Base-by-base conservation (phyloP, 2,329 filamentous ascomycete genomes). In the Diaporthe ilicicola region DNA sequence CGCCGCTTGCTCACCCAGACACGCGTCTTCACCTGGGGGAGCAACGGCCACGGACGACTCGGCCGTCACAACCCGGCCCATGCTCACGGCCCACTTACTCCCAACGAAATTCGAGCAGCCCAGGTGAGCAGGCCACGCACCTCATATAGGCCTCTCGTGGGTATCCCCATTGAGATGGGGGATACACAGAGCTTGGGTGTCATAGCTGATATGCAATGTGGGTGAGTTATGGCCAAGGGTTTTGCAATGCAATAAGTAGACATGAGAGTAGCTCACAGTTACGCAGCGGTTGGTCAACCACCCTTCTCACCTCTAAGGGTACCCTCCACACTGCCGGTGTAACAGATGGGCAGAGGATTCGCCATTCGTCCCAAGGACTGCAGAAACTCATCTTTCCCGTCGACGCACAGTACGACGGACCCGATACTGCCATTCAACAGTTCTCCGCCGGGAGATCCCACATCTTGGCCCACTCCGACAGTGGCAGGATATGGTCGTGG, bases 401-500 rank as follows among this genome's bases (percentile, higher is more conserved):
- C 12, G 27, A 62, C 2, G 3, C 27, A 24, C 27, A 34, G 59
- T 17, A 34, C 2, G 42, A 37, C 29, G 42, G 24, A 27, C 6
- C 4, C 12, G 8, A 7, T 19, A 48, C 27, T 27, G n/a, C 59
- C 13, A 24, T 62, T 1, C 42, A 42, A 3, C 42, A 34, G 4
- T 62, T 62, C n/a, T 62, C 59, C 4, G 42, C 59, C 7, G 59
- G 59, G 1, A 39, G 59, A 10, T 62, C 59, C 2, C 59, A 62
- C 13, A 22, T 62, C 27, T 6, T 62, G 7, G 59, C 59, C 42
- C 59, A 48, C 12, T 46, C 59, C 6, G 59, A 62, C n/a, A 62
- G 10, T 17, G 59, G 59, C 19, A 62, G 27, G 29, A 29, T 62
- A 10, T 62, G 59, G 59, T 62, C 59, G 19, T 62, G 59, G 59